Conservation (phyloP, 345 rosid species). For the Brassica incana region DNA sequence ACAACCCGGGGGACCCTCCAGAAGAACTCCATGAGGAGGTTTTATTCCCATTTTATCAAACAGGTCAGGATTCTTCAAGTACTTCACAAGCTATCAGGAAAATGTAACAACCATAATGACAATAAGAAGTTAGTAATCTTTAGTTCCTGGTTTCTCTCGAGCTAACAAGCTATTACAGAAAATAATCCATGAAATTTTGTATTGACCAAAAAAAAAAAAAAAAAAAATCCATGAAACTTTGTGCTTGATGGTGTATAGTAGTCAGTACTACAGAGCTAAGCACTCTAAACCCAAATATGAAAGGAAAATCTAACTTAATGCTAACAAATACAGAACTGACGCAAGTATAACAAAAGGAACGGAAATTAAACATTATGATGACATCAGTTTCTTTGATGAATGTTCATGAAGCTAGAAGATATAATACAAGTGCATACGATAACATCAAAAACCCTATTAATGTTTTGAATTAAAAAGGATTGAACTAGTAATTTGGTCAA, state of each 20-base stretch:
- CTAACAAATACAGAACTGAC: not conserved
- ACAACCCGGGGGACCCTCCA: slow-evolving; percentile 97
- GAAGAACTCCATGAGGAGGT: slow-evolving; percentile 97
- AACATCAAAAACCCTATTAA: not conserved
- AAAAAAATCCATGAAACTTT: not conserved
- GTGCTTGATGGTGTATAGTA: slow-evolving; percentile 1
- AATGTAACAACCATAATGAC: slow-evolving; percentile 8
- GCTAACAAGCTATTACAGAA: not conserved
- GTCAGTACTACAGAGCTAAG: not conserved
- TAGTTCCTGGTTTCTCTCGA: slow-evolving; percentile 6
- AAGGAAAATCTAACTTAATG: not conserved
- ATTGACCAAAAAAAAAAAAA: too few relatives aligned
- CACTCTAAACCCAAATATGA: not conserved
- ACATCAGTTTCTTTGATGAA: not conserved
- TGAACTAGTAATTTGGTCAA: not conserved
- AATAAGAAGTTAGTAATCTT: slow-evolving; percentile 24
- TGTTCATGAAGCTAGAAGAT: slow-evolving; percentile 5
- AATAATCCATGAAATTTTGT: not conserved
- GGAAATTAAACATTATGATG: not conserved
- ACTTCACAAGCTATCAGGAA: slow-evolving; percentile 72
- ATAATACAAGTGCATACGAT: not conserved
- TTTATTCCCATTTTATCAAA: slow-evolving; percentile 94
- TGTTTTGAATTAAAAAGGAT: not conserved
- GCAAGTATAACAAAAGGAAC: not conserved
- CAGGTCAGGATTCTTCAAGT: slow-evolving; percentile 90